phyloP scores from a whole-genome alignment of 2,329 filamentous ascomycete genomes.

The Penicillium sp. region DNA sequence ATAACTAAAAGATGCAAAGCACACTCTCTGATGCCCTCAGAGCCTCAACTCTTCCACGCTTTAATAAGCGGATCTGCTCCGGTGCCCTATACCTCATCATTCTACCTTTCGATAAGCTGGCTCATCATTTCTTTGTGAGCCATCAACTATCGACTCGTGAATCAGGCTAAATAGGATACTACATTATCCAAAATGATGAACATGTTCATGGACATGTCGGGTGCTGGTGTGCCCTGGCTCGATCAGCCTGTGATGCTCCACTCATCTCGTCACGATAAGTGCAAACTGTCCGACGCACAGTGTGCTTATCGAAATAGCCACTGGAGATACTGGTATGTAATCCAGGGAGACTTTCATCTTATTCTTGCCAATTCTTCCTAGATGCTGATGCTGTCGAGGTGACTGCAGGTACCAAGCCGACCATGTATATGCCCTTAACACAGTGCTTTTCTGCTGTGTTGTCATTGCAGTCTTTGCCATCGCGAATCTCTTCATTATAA shows the following conservation, averaged over 20 bases:
- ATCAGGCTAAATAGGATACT: background rate
- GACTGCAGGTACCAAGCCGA: slow-evolving; percentile 56
- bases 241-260: slow-evolving; percentile 37
- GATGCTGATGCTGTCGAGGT: background rate
- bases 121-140: background rate
- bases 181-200: slow-evolving; percentile 13
- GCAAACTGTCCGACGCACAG: slow-evolving; percentile 33
- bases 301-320: slow-evolving; percentile 30
- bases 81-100: background rate
- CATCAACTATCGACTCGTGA: background rate
- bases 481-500: slow-evolving; percentile 35
- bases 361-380: background rate
- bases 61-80: slow-evolving; percentile 4
- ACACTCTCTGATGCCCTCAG: background rate
- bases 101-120: background rate
- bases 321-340: slow-evolving; percentile 38
- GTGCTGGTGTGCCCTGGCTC: slow-evolving; percentile 31
- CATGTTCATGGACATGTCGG: slow-evolving; percentile 24
- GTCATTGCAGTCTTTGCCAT: slow-evolving; percentile 54
- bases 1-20: background rate
- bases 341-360: background rate
- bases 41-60: slow-evolving; percentile 3
- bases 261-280: slow-evolving; percentile 32
- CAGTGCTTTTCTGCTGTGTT: slow-evolving; percentile 56
- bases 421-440: slow-evolving; percentile 55